phyloP scores from a whole-genome alignment of 345 rosid genomes.

The Turnera subulata region DNA sequence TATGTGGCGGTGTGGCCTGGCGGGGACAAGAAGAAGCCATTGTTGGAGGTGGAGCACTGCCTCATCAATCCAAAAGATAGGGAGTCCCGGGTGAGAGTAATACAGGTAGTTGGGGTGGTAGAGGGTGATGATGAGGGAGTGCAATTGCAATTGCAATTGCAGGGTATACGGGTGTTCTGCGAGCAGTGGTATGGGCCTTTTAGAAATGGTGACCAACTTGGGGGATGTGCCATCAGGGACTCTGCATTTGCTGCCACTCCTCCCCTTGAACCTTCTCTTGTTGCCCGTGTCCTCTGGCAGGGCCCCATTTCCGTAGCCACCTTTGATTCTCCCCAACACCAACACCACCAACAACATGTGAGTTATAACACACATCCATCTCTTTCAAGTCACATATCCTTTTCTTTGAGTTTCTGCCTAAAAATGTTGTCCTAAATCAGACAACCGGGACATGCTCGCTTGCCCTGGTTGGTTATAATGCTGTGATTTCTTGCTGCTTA shows the following conservation, averaged over 20 bases:
- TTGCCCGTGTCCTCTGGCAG: conserved; percentile 59
- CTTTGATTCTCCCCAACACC: conserved; percentile 31
- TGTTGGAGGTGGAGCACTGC: conserved; percentile 73
- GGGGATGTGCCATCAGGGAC: conserved; percentile 81
- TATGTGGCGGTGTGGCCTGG: conserved; percentile 74
- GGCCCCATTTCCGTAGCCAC: conserved; percentile 44
- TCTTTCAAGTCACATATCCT: no score
- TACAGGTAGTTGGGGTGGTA: conserved; percentile 41
- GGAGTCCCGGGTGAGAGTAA: conserved; percentile 80
- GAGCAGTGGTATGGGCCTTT: conserved; percentile 93
- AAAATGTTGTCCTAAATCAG: no score
- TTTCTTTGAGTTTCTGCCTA: no score
- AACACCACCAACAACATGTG: no score
- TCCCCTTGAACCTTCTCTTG: conserved; percentile 45
- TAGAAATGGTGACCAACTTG: conserved; percentile 80
- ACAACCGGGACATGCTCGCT: background rate
- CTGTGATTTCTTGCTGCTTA: background rate
- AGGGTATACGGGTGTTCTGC: conserved; percentile 52
- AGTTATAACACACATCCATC: conserved; percentile 18
- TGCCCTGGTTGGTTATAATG: background rate
- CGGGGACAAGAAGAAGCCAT: conserved; percentile 18
- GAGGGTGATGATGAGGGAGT: no score
- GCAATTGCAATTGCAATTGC: conserved; percentile 32
- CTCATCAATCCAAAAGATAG: conserved; percentile 68
- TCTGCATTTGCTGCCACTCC: conserved; percentile 79